Conservation (phyloP, 192 early-diverging fungal genomes). For the Spizellomyces punctatus region DNA sequence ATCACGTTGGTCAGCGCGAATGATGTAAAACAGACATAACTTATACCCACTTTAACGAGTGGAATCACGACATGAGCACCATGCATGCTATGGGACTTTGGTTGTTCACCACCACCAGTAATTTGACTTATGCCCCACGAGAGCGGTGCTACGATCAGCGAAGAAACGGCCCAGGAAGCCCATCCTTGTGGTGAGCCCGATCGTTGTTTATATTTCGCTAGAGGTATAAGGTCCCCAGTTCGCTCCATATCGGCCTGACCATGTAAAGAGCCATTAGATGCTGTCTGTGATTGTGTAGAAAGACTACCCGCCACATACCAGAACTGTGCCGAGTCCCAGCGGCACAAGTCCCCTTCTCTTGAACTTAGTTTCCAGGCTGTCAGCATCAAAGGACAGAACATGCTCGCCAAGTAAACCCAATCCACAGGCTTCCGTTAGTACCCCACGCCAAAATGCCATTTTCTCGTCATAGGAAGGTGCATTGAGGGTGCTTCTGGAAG, state of each 20-base stretch:
- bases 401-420: slow-evolving; percentile 12
- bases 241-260: neutral
- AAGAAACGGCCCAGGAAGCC: slow-evolving; percentile 10
- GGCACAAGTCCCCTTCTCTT: slow-evolving; percentile 6
- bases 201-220: neutral
- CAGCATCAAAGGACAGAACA: slow-evolving; percentile 5
- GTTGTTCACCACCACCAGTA: slow-evolving; percentile 6
- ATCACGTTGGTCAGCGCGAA: neutral
- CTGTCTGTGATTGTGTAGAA: no score
- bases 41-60: slow-evolving; percentile 11
- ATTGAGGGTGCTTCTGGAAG: neutral
- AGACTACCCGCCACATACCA: neutral
- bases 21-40: neutral
- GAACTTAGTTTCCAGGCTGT: slow-evolving; percentile 22
- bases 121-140: slow-evolving; percentile 25
- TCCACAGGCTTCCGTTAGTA: neutral
- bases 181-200: neutral
- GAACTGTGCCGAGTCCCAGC: slow-evolving; percentile 23
- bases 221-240: slow-evolving; percentile 18
- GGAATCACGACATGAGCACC: slow-evolving; percentile 9
- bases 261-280: no score
- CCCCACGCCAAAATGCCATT: slow-evolving; percentile 25
- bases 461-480: slow-evolving; percentile 12
- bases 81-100: neutral
- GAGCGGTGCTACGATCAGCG: slow-evolving; percentile 11